Evolutionary conservation across 192 early-diverging fungal genomes (phyloP), one percentile per base, ranked within the genome.

Genomic region (Rhizophagus clarus): DNA sequence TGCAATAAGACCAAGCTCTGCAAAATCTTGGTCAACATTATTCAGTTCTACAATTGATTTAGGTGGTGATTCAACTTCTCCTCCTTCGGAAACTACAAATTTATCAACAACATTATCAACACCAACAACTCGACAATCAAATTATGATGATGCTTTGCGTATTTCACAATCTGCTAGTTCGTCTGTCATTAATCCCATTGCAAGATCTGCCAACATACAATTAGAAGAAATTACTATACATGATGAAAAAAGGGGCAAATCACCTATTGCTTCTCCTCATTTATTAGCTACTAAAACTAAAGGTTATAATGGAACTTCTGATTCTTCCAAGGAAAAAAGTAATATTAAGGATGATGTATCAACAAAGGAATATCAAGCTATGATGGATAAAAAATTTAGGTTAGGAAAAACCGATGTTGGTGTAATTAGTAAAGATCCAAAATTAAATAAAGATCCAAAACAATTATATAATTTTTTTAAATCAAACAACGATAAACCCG

Each of bases 401-500:
- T 22, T 56, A 56, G 17, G 4, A 20, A 56, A 56, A 56, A 56
- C 14, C 20, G 17, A 56, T 4, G 20, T 56, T 28, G 66, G 66
- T 7, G 28, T 68, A 32, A 20, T 12, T 4, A 68, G 66, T 68
- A 17, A 68, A 28, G 66, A 68, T 29, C 3, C 66, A 3, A 68
- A 32, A 34, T 20, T 68, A 32, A 68, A 68, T 64, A 64, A 15
- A 7, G 70, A 72, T 5, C 5, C 32, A 24, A 34, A 72, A 47
- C 1, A 2, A 24, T 72, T 85, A n/a, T 77, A 85, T 42, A 51
- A 81, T 42, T 85, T 82, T 51, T 80, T 85, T 78, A 77, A 82
- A 7, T 81, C 81, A 14, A 81, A 85, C 12, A 85, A 85, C 8
- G 81, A 85, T 26, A 72, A 69, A 24, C 81, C 84, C 2, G 69